Percentiles rank a stretch among this genome's conserved stretches.
Evolutionary conservation across 148 eudicot species (phyloP).

Genomic region (Cornus suecica): DNA sequence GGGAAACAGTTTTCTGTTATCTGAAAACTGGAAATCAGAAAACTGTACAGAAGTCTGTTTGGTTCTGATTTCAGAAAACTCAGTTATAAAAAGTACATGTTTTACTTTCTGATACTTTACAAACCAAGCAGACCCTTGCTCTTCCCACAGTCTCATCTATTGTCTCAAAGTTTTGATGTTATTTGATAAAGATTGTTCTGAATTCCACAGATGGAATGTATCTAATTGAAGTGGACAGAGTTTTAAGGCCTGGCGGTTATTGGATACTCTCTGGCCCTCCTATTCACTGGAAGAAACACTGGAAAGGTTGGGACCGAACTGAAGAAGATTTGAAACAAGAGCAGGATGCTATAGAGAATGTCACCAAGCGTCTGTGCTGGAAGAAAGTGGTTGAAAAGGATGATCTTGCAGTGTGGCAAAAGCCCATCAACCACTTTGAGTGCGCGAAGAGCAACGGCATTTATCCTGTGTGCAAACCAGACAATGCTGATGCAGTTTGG

Average conservation of each 20-base stretch:
- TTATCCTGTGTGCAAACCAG: slow-evolving; percentile 61
- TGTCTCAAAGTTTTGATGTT: background rate
- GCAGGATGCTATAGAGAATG: slow-evolving; percentile 79
- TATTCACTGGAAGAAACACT: slow-evolving; percentile 69
- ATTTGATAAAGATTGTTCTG: too few relatives aligned
- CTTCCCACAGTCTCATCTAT: background rate
- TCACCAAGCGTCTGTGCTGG: slow-evolving; percentile 74
- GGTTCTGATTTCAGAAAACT: too few relatives aligned
- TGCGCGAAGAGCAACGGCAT: slow-evolving; percentile 47
- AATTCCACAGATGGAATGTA: slow-evolving; percentile 68
- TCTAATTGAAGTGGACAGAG: slow-evolving; percentile 84
- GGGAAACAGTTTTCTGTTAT: too few relatives aligned
- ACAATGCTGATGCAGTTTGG: slow-evolving; percentile 73
- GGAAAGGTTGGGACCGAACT: slow-evolving; percentile 95
- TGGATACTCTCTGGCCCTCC: slow-evolving; percentile 99
- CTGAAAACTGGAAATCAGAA: too few relatives aligned
- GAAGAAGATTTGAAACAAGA: slow-evolving; percentile 82
- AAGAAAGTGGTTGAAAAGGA: slow-evolving; percentile 72
- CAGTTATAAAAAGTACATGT: too few relatives aligned
- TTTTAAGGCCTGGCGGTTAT: slow-evolving; percentile 91
- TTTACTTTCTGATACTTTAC: too few relatives aligned
- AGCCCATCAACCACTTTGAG: slow-evolving; percentile 74
- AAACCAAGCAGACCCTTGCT: too few relatives aligned
- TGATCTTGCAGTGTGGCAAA: slow-evolving; percentile 84
- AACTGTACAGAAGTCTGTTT: too few relatives aligned